Percentiles rank a stretch among this genome's conserved stretches.
These are phyloP conservation scores for Phanerochaete sordida DNA, from an alignment of 768 basidiomycete species.

Conservation along the genomic window DNA sequence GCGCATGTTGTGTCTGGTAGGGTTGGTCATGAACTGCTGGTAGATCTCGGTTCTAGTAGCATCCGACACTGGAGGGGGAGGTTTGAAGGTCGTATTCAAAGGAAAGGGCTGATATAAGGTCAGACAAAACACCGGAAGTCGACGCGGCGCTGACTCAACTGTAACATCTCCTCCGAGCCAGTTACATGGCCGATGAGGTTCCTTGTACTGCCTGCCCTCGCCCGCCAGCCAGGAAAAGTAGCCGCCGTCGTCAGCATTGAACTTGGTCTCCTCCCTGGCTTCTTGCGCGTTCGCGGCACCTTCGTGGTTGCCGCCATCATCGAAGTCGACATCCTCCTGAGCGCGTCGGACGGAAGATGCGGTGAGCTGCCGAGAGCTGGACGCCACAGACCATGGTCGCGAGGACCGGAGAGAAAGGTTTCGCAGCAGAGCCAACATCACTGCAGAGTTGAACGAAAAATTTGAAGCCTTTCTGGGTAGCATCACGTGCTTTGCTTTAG, in stretches of 20 bases:
- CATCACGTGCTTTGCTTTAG: slow-evolving; percentile 25
- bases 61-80: slow-evolving; percentile 74
- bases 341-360: slow-evolving; percentile 9
- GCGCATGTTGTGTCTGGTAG: slow-evolving; percentile 52
- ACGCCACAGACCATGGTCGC: slow-evolving; percentile 8
- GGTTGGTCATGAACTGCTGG: slow-evolving; percentile 55
- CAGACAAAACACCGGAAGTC: slow-evolving; percentile 23
- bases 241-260: slow-evolving; percentile 8
- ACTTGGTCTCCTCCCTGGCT: slow-evolving; percentile 5
- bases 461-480: slow-evolving; percentile 16
- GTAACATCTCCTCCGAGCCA: slow-evolving; percentile 63
- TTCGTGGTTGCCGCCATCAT: slow-evolving; percentile 21
- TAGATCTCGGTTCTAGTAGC: slow-evolving; percentile 55
- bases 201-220: slow-evolving; percentile 39
- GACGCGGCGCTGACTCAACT: slow-evolving; percentile 16
- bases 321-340: slow-evolving; percentile 16
- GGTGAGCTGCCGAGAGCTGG: slow-evolving; percentile 7
- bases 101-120: slow-evolving; percentile 69
- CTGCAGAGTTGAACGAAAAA: slow-evolving; percentile 18
- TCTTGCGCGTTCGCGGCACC: background rate
- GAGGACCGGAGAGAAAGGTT: slow-evolving; percentile 15
- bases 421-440: slow-evolving; percentile 27
- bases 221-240: slow-evolving; percentile 37
- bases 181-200: slow-evolving; percentile 45
- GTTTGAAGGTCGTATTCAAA: slow-evolving; percentile 79